phyloP scores from a whole-genome alignment of 2,329 filamentous ascomycete genomes.

The Botrytis medusae region DNA sequence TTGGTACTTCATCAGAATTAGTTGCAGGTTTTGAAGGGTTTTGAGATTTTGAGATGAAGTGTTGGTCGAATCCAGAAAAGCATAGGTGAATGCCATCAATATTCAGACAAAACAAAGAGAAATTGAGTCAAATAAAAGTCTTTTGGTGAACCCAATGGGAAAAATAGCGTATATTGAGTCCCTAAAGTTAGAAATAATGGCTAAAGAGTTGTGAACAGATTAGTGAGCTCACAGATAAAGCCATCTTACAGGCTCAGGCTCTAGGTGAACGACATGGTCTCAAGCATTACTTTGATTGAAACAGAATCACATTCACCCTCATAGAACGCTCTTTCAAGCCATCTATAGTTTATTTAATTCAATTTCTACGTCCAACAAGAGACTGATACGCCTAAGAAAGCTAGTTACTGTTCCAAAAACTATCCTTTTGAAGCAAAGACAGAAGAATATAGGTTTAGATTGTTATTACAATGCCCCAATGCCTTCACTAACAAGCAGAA shows the following conservation, averaged over 20 bases:
- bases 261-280: background rate
- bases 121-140: background rate
- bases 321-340: background rate
- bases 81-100: background rate
- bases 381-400: background rate
- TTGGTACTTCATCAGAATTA: too few relatives aligned
- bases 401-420: background rate
- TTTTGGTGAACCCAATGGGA: background rate
- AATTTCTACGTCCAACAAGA: background rate
- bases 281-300: background rate
- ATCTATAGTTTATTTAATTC: background rate
- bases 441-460: background rate
- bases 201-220: background rate
- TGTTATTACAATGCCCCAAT: too few relatives aligned
- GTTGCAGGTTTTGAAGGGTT: background rate
- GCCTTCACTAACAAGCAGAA: background rate
- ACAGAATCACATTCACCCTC: background rate
- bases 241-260: background rate
- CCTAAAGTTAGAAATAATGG: rapidly evolving
- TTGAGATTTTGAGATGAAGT: background rate
- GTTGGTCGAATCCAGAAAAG: background rate
- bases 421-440: background rate
- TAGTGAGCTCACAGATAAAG: background rate
- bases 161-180: rapidly evolving
- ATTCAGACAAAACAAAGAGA: too few relatives aligned